Base-by-base conservation (phyloP, 768 basidiomycete genomes). In the Lactarius indigo region DNA sequence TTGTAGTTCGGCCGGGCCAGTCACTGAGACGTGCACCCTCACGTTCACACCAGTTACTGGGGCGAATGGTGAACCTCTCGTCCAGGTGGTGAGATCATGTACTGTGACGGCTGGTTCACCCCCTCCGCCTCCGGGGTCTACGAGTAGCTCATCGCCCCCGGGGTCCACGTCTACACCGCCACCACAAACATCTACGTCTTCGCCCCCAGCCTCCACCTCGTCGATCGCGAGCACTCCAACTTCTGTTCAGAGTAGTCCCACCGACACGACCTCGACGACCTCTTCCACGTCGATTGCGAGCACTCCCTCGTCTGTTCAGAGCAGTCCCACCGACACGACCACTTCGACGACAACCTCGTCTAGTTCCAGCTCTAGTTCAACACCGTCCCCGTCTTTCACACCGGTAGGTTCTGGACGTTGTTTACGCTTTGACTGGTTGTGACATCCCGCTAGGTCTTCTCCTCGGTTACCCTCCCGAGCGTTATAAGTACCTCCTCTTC, bases 1-100 rank as follows among this genome's bases (percentile, higher is more conserved):
- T 74, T 64, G 60, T 70, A 54, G 70, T 39, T 9, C n/a, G 17
- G 58, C 63, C 17, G 79, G 78, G 0, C 68, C 73, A 1, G 76
- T 78, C 72, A 73, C 74, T n/a, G 71, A 79, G 71, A 75, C 72
- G 2, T 81, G 79, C 64, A 72, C 52, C 2, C 73, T 80, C 57
- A 77, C 74, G 1, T 70, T 80, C 31, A 75, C 77, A 3, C 79
- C 79, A 2, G 70, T 76, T 31, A 72, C 68, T 1, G 77, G 71
- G 37, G 26, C 55, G 15, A 72, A 74, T 35, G 78, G 75, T 33
- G 63, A 78, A 41, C 63, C 68, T 30, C 63, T 75, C 31, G 75
- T 79, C 30, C 71, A 75, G 59, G 77, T 78, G 68, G 73, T 71
- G 58, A 75, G 73, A 70, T 60, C 70, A 15, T 80, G 79, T 71